phyloP scores from a whole-genome alignment of 192 early-diverging fungal genomes.

The Coemansia pectinata region DNA sequence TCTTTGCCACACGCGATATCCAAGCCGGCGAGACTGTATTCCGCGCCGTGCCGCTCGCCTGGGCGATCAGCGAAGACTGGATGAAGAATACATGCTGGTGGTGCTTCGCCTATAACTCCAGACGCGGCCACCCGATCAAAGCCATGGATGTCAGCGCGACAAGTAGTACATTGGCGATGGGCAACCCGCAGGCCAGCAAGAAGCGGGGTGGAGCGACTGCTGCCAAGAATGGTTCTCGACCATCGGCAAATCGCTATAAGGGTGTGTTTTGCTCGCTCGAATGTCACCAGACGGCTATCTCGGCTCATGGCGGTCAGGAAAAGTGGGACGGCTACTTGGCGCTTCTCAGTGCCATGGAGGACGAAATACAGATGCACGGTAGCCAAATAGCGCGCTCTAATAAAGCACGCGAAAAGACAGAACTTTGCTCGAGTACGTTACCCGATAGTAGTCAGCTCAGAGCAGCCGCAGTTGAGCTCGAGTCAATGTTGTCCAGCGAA shows the following conservation, averaged over 20 bases:
- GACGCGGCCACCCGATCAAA: constrained; percentile 27
- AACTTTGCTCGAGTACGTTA: not conserved
- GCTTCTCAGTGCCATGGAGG: constrained; percentile 23
- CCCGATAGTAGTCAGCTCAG: not conserved
- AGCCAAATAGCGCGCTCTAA: not conserved
- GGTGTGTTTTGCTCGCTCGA: constrained; percentile 40
- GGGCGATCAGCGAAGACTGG: constrained; percentile 44
- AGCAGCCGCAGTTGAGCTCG: not conserved
- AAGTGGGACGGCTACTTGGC: constrained; percentile 26
- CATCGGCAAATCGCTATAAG: constrained; percentile 14
- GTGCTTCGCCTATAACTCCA: constrained; percentile 34
- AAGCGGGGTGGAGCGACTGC: not conserved
- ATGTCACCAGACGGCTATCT: constrained; percentile 22
- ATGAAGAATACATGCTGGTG: constrained; percentile 43
- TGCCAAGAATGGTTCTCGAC: not conserved
- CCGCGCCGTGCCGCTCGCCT: constrained; percentile 34
- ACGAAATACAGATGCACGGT: constrained; percentile 9
- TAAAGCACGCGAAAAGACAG: not conserved
- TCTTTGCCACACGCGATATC: constrained; percentile 45
- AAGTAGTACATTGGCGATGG: not conserved
- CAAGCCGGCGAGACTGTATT: constrained; percentile 32
- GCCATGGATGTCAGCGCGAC: not conserved
- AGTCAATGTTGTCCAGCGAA: not conserved
- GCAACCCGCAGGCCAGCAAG: not conserved
- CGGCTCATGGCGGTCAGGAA: constrained; percentile 29